Evolutionary conservation across 2,329 filamentous ascomycete genomes (phyloP), one percentile per base, ranked within the genome.

Genomic region (Neopestalotiopsis sp.): DNA sequence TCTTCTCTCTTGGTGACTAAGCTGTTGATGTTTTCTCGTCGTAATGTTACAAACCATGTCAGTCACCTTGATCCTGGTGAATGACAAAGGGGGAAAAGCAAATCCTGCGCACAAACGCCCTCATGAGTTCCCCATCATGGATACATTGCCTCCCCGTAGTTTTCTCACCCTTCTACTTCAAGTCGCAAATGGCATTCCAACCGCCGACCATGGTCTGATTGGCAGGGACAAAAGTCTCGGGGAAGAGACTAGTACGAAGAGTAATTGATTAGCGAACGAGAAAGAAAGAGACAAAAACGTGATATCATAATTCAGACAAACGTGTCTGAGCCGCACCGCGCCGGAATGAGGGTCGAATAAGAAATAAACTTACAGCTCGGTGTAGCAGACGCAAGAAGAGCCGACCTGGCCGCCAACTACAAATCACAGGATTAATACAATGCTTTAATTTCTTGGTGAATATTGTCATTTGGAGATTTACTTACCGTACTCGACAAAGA

Each of bases 181-280:
- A 67, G 30, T 65, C 68, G 69, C 76, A 78, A 42, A 78, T 74
- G 12, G 75, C 69, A 58, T 78, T 78, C 75, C 76, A 78, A 12
- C 72, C 76, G 3, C 75, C 76, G 57, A 77, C 74, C 12, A 74
- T 68, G 4, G 70, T 71, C 68, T 77, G 65, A 34, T 74, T 74
- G 30, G 68, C 70, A 4, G 65, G 58, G n/a, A 77, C 70, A 67
- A 77, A 77, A 17, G 62, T 70, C 13, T 71, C 69, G 17, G 75
- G 73, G 14, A 75, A 69, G 58, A 78, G 59, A 6, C 77, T 78
- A 32, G 42, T 17, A n/a, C 45, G 5, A 4, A 63, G 14, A 45
- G 3, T 61, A 6, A 57, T 42, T 17, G 57, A 58, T 58, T 34
- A 14, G 38, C 32, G 24, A 7, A 7, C 61, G 9, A 13, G 14